Evolutionary conservation across 352 stramenopile genomes (phyloP).

Genomic region (Phytophthora macrochlamydospora): DNA sequence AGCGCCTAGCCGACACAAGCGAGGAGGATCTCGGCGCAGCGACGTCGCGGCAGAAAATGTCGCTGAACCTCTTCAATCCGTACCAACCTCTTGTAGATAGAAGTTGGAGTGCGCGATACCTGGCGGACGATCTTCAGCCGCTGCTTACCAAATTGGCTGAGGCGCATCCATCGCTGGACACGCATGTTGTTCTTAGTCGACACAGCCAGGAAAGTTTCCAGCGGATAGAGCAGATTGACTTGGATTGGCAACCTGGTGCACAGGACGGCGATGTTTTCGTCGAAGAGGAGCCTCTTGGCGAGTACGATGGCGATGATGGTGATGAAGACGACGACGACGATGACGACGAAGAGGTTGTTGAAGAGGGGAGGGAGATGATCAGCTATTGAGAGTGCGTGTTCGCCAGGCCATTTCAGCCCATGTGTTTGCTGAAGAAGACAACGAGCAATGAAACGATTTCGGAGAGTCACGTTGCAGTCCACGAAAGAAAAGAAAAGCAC

Average conservation of each 20-base stretch:
- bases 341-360: conserved; percentile 13
- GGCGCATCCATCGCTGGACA: conserved; percentile 22
- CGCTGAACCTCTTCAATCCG: conserved; percentile 31
- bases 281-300: conserved; percentile 25
- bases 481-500: no score
- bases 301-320: conserved; percentile 9
- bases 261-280: conserved; percentile 28
- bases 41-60: conserved; percentile 21
- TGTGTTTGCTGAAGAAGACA: no score
- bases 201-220: conserved; percentile 22
- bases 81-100: conserved; percentile 24
- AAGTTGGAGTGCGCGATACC: conserved; percentile 29
- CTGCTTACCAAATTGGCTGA: conserved; percentile 30
- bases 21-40: conserved; percentile 14
- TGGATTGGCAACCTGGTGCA: conserved; percentile 25
- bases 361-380: neutral
- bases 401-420: no score
- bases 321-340: conserved; percentile 27
- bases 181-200: conserved; percentile 27
- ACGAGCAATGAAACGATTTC: no score
- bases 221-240: conserved; percentile 29
- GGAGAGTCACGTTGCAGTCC: no score
- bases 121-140: conserved; percentile 38
- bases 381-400: neutral
- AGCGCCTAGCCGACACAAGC: conserved; percentile 17